A percentile compares a stretch with the other conserved stretches of the same genome.
phyloP scores from a whole-genome alignment of 192 early-diverging fungal species.

The Physocladia obscura region DNA sequence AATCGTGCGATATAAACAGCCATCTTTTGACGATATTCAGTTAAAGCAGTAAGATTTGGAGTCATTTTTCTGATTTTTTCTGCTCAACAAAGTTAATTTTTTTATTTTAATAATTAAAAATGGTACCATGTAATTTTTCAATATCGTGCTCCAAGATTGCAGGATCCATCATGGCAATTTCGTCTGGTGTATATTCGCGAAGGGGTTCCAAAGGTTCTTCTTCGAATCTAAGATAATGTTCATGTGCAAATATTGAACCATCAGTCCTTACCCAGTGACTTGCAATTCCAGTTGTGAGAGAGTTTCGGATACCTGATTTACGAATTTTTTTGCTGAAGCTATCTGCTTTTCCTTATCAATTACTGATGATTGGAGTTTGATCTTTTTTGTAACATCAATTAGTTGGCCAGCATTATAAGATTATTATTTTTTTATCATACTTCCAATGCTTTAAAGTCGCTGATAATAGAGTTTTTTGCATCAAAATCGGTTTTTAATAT shows the following conservation, averaged over 20 bases:
- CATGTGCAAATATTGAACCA: not conserved
- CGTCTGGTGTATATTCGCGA: conserved; percentile 56
- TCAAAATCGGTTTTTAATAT: conserved; percentile 51
- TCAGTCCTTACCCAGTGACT: conserved; percentile 34
- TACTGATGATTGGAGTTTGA: too few relatives aligned
- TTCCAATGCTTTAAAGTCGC: too few relatives aligned
- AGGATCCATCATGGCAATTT: conserved; percentile 66
- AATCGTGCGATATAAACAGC: conserved; percentile 70
- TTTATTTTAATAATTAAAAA: too few relatives aligned
- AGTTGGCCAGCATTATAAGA: too few relatives aligned
- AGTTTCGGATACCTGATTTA: conserved; percentile 28
- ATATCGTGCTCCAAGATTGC: conserved; percentile 70
- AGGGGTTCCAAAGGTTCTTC: conserved; percentile 45
- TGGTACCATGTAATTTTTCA: conserved; percentile 68
- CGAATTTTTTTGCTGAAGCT: not conserved
- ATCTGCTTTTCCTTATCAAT: conserved; percentile 28
- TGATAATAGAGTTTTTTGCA: conserved; percentile 4
- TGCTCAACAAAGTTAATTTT: not conserved
- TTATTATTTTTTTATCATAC: too few relatives aligned
- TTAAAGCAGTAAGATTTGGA: conserved; percentile 85
- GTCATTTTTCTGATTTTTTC: conserved; percentile 34
- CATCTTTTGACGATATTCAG: conserved; percentile 81
- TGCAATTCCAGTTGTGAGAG: conserved; percentile 32
- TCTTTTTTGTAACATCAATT: too few relatives aligned
- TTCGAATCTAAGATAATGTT: too few relatives aligned